phyloP scores from a whole-genome alignment of 1,284 basidiomycete species.

The Cutaneotrichosporon curvatum region DNA sequence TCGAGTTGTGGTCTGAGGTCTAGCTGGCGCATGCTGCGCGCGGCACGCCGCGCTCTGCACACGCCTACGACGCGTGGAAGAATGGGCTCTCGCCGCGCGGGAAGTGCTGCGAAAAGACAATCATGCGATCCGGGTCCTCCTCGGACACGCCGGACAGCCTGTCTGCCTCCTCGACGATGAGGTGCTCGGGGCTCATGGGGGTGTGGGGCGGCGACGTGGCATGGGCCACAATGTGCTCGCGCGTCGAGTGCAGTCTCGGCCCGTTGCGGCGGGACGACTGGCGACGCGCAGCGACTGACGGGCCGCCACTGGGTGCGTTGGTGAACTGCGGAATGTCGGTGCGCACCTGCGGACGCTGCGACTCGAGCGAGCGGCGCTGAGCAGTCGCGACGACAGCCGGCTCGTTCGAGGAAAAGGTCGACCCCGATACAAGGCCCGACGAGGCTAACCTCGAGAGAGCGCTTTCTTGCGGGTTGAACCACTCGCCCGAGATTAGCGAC shows the following conservation, averaged over 20 bases:
- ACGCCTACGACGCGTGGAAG: no score
- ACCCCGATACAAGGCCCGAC: background rate
- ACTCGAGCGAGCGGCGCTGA: conserved; percentile 35
- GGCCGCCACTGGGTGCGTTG: background rate
- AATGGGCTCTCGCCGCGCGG: no score
- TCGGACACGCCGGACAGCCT: no score
- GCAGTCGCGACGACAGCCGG: conserved; percentile 37
- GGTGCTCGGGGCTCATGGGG: background rate
- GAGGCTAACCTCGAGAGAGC: background rate
- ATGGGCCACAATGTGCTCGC: conserved; percentile 7
- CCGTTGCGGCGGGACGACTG: conserved; percentile 7
- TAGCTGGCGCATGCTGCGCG: no score
- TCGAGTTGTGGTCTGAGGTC: no score
- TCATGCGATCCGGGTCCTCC: no score
- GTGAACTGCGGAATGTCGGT: conserved; percentile 15
- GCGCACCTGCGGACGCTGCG: conserved; percentile 24
- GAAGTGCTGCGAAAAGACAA: no score
- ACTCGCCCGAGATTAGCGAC: background rate
- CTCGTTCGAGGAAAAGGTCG: conserved; percentile 13
- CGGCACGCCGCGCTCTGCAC: no score
- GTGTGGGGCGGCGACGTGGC: background rate
- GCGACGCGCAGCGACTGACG: background rate
- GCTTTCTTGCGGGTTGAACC: conserved; percentile 1
- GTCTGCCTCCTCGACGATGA: background rate
- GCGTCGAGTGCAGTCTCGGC: conserved; percentile 7